Percentiles rank a stretch among this genome's conserved stretches.
These are phyloP conservation scores for Phytopythium montanum DNA, from an alignment of 352 stramenopile species.

Conservation along the genomic window DNA sequence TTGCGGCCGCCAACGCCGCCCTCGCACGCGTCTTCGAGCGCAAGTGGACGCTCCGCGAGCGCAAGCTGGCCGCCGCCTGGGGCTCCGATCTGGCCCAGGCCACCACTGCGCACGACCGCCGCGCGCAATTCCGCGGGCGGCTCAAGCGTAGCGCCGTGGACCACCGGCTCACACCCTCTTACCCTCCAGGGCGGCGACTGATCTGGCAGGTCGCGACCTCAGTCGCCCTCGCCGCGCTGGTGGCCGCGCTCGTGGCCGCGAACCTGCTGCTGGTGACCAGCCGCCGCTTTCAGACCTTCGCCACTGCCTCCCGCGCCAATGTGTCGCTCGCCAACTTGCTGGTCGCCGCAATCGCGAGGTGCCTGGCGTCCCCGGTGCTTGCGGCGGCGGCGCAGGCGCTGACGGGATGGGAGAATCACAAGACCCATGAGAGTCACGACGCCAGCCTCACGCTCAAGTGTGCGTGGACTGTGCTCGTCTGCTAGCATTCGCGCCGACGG, in stretches of 20 bases:
- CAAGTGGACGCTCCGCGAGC: slow-evolving; percentile 58
- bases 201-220: slow-evolving; percentile 23
- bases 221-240: slow-evolving; percentile 20
- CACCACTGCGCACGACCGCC: slow-evolving; percentile 12
- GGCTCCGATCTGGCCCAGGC: slow-evolving; percentile 21
- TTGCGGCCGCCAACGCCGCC: slow-evolving; percentile 44
- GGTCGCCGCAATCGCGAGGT: slow-evolving; percentile 23
- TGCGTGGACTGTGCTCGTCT: slow-evolving; percentile 14
- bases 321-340: slow-evolving; percentile 30
- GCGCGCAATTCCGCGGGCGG: slow-evolving; percentile 56
- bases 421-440: slow-evolving; percentile 59
- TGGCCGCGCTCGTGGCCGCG: slow-evolving; percentile 16
- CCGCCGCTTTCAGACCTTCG: slow-evolving; percentile 19
- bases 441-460: slow-evolving; percentile 77
- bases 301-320: slow-evolving; percentile 12
- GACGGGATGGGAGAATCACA: slow-evolving; percentile 76
- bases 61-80: slow-evolving; percentile 39
- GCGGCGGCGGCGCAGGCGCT: slow-evolving; percentile 33
- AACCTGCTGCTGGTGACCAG: slow-evolving; percentile 40
- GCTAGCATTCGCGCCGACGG: neutral
- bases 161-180: slow-evolving; percentile 49
- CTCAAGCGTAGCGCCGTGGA: slow-evolving; percentile 48
- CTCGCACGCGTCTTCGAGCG: slow-evolving; percentile 49
- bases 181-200: slow-evolving; percentile 26
- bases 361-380: slow-evolving; percentile 17